phyloP scores from a whole-genome alignment of 208 protist genomes.

The Lotmaria passim region DNA sequence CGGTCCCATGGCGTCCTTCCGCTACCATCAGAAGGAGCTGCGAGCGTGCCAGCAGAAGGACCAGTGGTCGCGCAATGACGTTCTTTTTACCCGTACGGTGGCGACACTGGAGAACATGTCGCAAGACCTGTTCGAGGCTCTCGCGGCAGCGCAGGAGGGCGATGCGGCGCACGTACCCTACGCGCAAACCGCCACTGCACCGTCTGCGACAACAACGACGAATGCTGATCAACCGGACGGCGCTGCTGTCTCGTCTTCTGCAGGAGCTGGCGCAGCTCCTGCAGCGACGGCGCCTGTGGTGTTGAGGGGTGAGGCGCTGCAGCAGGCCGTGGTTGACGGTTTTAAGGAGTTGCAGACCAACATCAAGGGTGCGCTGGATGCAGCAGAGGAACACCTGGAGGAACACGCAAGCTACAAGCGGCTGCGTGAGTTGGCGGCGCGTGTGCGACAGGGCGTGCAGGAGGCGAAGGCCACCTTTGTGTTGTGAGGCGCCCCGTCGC shows the following conservation, averaged over 20 bases:
- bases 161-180: conserved; percentile 18
- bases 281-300: not conserved
- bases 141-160: conserved; percentile 36
- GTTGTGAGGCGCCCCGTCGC: not conserved
- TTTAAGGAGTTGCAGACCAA: conserved; percentile 66
- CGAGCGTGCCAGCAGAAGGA: conserved; percentile 84
- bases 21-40: conserved; percentile 81
- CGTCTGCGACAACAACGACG: not conserved
- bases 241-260: conserved; percentile 5
- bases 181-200: not conserved
- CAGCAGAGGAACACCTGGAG: conserved; percentile 77
- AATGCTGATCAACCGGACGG: not conserved
- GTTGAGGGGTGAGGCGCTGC: conserved; percentile 20
- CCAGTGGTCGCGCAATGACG: conserved; percentile 74
- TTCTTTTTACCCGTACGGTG: conserved; percentile 64
- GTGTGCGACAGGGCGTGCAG: conserved; percentile 43
- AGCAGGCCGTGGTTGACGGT: conserved; percentile 43
- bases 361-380: conserved; percentile 65
- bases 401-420: conserved; percentile 42
- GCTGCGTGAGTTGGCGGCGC: conserved; percentile 52
- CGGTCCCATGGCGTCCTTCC: conserved; percentile 67
- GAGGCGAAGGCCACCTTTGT: conserved; percentile 51
- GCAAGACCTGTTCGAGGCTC: conserved; percentile 46
- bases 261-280: not conserved
- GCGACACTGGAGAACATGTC: conserved; percentile 60